phyloP scores from a whole-genome alignment of 1,284 basidiomycete genomes.

The Pseudozyma tsukubaensis region DNA sequence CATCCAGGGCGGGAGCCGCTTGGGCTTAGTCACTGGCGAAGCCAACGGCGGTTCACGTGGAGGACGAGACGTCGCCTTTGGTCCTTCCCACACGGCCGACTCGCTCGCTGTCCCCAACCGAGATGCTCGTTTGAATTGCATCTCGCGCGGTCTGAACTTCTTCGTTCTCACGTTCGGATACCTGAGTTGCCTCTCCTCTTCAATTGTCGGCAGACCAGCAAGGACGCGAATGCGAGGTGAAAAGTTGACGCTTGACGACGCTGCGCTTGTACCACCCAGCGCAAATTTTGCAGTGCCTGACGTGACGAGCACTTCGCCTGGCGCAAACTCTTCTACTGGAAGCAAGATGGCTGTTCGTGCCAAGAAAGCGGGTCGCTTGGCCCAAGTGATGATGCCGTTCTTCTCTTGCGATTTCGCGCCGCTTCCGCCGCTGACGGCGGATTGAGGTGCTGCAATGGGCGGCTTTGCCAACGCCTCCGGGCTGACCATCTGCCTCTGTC shows the following conservation, averaged over 20 bases:
- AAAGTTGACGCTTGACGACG: constrained; percentile 15
- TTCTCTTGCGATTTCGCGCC: constrained; percentile 10
- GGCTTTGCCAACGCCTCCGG: constrained; percentile 58
- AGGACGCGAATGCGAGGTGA: constrained; percentile 42
- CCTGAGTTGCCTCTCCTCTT: constrained; percentile 33
- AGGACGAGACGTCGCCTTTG: not conserved
- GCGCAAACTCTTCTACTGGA: constrained; percentile 25
- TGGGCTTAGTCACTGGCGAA: constrained; percentile 22
- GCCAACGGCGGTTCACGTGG: constrained; percentile 11
- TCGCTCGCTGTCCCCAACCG: constrained; percentile 24
- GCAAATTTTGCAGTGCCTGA: constrained; percentile 7
- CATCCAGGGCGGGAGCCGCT: constrained; percentile 47
- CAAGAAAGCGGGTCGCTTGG: constrained; percentile 25
- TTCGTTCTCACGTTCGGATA: constrained; percentile 8
- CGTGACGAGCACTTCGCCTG: constrained; percentile 39
- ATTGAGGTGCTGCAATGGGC: constrained; percentile 29
- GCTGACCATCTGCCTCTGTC: constrained; percentile 40
- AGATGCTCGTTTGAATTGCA: constrained; percentile 21
- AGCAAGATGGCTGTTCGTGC: constrained; percentile 17
- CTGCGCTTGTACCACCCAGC: not conserved
- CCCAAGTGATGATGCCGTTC: constrained; percentile 46
- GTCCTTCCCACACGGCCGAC: constrained; percentile 22
- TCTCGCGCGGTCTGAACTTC: constrained; percentile 33
- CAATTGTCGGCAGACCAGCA: constrained; percentile 37
- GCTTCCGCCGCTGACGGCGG: not conserved